Conservation (phyloP, 192 early-diverging fungal genomes). For the Ambispora gerdemannii region DNA sequence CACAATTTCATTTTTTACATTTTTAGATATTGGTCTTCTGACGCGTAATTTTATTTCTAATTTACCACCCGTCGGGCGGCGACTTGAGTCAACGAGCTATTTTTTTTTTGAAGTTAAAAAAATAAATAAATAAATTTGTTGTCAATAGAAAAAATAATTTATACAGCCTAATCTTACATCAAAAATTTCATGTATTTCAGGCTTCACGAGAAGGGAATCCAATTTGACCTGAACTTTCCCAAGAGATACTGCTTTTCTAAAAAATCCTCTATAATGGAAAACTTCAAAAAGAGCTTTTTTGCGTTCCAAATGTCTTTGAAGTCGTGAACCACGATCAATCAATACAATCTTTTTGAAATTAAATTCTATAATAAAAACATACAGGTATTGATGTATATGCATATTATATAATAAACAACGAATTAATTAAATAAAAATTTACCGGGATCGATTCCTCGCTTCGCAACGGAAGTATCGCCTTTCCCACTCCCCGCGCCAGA, state of each 20-base stretch:
- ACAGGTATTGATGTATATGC: neutral
- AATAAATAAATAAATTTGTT: neutral
- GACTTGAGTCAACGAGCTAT: constrained; percentile 31
- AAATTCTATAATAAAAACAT: constrained; percentile 45
- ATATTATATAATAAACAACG: neutral
- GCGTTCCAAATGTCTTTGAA: constrained; percentile 59
- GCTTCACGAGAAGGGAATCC: constrained; percentile 55
- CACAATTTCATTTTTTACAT: constrained; percentile 53
- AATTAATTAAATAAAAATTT: constrained; percentile 17
- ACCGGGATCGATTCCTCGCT: constrained; percentile 52
- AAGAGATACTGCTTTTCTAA: constrained; percentile 51
- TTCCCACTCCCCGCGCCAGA: constrained; percentile 54
- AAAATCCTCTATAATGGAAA: constrained; percentile 60
- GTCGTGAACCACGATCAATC: constrained; percentile 53
- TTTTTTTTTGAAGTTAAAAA: neutral
- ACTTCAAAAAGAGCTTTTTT: constrained; percentile 70
- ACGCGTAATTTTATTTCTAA: constrained; percentile 64
- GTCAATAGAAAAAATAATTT: constrained; percentile 1
- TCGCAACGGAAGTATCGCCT: constrained; percentile 56
- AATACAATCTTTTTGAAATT: constrained; percentile 50
- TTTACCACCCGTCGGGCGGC: constrained; percentile 64
- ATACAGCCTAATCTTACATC: constrained; percentile 44
- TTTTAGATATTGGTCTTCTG: constrained; percentile 60
- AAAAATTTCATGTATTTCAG: constrained; percentile 62
- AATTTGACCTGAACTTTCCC: constrained; percentile 60